Percentiles rank a stretch among this genome's conserved stretches.
Evolutionary conservation across 1,284 basidiomycete species (phyloP).

Genomic region (Pseudozyma tsukubaensis): DNA sequence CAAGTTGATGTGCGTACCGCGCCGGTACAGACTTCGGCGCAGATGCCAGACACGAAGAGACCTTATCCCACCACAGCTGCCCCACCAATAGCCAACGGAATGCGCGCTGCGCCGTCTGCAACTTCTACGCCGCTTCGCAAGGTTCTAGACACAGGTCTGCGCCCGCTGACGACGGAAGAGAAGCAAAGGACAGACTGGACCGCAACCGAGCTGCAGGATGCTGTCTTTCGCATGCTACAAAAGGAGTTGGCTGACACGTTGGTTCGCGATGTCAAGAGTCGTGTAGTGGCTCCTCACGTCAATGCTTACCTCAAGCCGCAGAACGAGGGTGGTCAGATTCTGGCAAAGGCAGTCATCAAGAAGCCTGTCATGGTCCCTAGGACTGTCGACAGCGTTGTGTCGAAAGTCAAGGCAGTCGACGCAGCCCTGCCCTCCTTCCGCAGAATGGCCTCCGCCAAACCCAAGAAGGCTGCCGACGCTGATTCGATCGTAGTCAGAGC

Average conservation of each 20-base stretch:
- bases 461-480: conserved; percentile 13
- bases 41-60: neutral
- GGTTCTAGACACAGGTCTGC: conserved; percentile 29
- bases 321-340: conserved; percentile 69
- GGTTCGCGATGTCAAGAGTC: conserved; percentile 78
- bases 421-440: conserved; percentile 52
- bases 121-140: conserved; percentile 7
- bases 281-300: conserved; percentile 75
- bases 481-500: conserved; percentile 7
- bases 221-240: conserved; percentile 75
- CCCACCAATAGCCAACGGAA: neutral
- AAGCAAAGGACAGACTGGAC: conserved; percentile 72
- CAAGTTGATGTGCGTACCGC: conserved; percentile 42
- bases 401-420: conserved; percentile 7
- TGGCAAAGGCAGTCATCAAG: conserved; percentile 35
- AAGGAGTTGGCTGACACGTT: conserved; percentile 76
- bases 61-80: neutral
- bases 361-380: conserved; percentile 4
- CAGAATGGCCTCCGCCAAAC: conserved; percentile 14
- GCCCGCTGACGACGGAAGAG: conserved; percentile 32
- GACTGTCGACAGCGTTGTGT: neutral
- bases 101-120: neutral
- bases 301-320: conserved; percentile 72
- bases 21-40: conserved; percentile 1
- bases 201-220: conserved; percentile 75